A percentile compares a stretch with the other conserved stretches of the same genome.
These are phyloP conservation scores for Penicillium cinerascens DNA, from an alignment of 495 filamentous ascomycete genomes.

Conservation along the genomic window DNA sequence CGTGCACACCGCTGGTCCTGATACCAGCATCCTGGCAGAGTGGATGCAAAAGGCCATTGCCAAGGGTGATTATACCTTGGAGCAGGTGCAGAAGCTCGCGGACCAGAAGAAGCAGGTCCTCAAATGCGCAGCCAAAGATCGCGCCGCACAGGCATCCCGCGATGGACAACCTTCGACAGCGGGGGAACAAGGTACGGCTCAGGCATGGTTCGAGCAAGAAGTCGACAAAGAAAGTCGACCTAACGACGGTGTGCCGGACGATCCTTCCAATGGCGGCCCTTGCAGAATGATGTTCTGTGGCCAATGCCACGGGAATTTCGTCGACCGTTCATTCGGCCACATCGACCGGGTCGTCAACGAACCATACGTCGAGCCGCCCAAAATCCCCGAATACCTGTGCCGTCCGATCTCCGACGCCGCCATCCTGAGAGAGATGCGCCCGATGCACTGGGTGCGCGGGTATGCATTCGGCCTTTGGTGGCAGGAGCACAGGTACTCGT, in stretches of 20 bases:
- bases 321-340: conserved; percentile 1
- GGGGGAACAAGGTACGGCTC: neutral
- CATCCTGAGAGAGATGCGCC: neutral
- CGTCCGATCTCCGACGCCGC: conserved; percentile 3
- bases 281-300: neutral
- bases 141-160: neutral
- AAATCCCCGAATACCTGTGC: conserved; percentile 10
- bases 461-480: conserved; percentile 5
- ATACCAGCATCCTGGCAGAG: conserved; percentile 23
- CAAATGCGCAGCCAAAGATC: conserved; percentile 14
- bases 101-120: conserved; percentile 38
- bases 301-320: neutral
- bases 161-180: neutral
- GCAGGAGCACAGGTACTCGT: neutral
- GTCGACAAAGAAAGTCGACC: neutral
- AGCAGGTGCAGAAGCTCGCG: conserved; percentile 39
- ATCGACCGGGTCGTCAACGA: conserved; percentile 7
- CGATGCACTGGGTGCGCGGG: neutral
- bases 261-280: neutral
- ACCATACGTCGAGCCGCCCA: conserved; percentile 5
- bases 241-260: neutral
- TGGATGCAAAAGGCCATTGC: conserved; percentile 45
- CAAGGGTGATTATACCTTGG: conserved; percentile 47
- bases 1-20: conserved; percentile 4
- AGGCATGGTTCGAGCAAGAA: neutral